phyloP scores from a whole-genome alignment of 2,329 filamentous ascomycete genomes.

The Claviceps sp. region DNA sequence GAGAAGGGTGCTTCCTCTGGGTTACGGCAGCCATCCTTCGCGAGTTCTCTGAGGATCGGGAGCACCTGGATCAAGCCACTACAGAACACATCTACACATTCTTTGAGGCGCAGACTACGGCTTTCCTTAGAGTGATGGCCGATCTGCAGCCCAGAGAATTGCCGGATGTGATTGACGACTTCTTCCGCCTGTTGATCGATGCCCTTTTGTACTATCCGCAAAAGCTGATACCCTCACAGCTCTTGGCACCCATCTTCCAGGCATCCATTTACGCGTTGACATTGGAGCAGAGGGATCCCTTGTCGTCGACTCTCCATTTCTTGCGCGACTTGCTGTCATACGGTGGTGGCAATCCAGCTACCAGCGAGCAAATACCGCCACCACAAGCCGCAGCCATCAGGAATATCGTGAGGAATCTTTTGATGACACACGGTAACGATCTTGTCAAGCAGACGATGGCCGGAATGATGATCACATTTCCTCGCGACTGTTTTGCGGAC shows the following conservation, averaged over 20 bases:
- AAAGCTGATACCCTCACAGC: constrained; percentile 63
- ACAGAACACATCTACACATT: constrained; percentile 84
- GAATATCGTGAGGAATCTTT: constrained; percentile 57
- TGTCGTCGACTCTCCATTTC: constrained; percentile 87
- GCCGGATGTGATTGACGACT: constrained; percentile 83
- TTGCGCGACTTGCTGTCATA: constrained; percentile 84
- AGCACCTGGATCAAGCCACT: constrained; percentile 69
- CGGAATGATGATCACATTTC: constrained; percentile 99
- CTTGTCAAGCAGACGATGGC: constrained; percentile 83
- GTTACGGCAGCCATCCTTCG: constrained; percentile 88
- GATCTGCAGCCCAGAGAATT: constrained; percentile 63
- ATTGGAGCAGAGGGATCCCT: constrained; percentile 79
- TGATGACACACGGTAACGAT: constrained; percentile 56
- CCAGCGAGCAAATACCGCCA: constrained; percentile 40
- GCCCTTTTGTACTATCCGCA: constrained; percentile 86
- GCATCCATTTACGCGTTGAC: constrained; percentile 78
- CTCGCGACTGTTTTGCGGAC: constrained; percentile 87
- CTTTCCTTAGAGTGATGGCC: constrained; percentile 79
- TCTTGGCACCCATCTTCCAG: constrained; percentile 73
- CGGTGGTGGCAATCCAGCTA: constrained; percentile 61
- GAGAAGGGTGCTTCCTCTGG: constrained; percentile 97
- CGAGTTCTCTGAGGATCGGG: constrained; percentile 85
- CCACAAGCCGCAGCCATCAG: constrained; percentile 56
- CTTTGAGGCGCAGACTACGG: constrained; percentile 84
- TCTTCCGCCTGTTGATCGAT: constrained; percentile 86